A percentile compares a stretch with the other conserved stretches of the same genome.
Conservation (phyloP, 768 basidiomycete species). For the Myochromella boudieri region DNA sequence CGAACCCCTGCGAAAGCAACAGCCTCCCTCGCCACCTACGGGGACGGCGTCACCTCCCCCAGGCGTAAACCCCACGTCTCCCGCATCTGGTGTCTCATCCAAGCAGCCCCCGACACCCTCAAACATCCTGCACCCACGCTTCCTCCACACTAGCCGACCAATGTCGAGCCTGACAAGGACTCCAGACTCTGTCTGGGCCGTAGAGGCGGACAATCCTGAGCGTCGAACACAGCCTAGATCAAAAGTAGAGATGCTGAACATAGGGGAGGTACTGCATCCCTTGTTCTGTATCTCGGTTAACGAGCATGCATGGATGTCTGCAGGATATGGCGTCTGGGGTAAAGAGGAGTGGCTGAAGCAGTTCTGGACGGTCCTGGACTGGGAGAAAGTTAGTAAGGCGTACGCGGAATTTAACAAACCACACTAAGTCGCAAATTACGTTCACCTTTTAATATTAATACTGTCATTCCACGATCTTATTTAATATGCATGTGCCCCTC, state of each 20-base stretch:
- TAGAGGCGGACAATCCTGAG: no score
- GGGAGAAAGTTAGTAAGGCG: conserved; percentile 55
- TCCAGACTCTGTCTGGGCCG: no score
- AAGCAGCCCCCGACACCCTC: conserved; percentile 27
- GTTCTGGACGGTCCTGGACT: conserved; percentile 85
- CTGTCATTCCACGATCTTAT: background rate
- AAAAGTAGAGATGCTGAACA: conserved; percentile 25
- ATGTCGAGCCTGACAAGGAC: background rate
- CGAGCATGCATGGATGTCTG: conserved; percentile 84
- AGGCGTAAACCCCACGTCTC: conserved; percentile 35
- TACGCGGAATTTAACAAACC: conserved; percentile 19
- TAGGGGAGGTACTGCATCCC: conserved; percentile 66
- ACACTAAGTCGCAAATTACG: background rate
- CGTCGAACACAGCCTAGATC: conserved; percentile 10
- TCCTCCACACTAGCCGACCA: conserved; percentile 19
- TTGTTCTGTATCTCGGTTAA: conserved; percentile 78
- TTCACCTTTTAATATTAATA: conserved; percentile 3
- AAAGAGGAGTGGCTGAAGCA: conserved; percentile 82
- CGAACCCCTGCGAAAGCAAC: conserved; percentile 7
- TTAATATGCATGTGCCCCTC: background rate
- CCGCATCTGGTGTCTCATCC: conserved; percentile 41
- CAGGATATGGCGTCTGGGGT: conserved; percentile 89
- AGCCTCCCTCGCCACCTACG: conserved; percentile 22
- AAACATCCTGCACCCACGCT: conserved; percentile 27
- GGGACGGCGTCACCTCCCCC: conserved; percentile 24